Conservation (phyloP, 1,284 basidiomycete species). For the Sanghuangporus weigelae region DNA sequence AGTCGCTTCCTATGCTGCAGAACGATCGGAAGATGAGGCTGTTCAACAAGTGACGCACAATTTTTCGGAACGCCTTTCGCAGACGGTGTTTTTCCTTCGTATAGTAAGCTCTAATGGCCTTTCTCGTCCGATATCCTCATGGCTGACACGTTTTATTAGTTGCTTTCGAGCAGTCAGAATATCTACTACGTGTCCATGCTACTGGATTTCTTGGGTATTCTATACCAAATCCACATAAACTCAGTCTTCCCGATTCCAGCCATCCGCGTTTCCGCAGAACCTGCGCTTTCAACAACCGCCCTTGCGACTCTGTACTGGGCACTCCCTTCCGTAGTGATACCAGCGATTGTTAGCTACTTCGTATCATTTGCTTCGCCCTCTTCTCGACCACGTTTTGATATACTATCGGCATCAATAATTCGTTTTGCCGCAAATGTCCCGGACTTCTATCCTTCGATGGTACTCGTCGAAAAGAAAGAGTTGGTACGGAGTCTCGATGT, state of each 20-base stretch:
- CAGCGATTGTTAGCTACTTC: constrained; percentile 45
- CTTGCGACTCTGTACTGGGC: constrained; percentile 45
- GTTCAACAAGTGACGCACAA: constrained; percentile 1
- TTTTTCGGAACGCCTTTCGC: neutral
- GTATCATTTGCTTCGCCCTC: constrained; percentile 45
- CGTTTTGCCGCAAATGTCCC: constrained; percentile 51
- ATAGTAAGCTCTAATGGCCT: neutral
- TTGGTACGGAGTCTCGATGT: constrained; percentile 35
- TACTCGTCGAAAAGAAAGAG: constrained; percentile 26
- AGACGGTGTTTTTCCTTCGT: neutral
- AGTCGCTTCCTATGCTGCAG: constrained; percentile 1
- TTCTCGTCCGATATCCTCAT: neutral
- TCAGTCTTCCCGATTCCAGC: constrained; percentile 41
- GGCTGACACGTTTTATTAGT: neutral
- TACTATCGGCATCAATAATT: constrained; percentile 53
- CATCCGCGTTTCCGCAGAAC: constrained; percentile 34
- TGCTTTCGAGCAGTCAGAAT: constrained; percentile 16
- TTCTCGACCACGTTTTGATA: constrained; percentile 39
- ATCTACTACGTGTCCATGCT: constrained; percentile 14
- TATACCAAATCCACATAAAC: constrained; percentile 19
- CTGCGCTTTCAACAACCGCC: constrained; percentile 41
- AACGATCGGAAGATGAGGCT: constrained; percentile 11
- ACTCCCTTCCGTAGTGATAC: constrained; percentile 51
- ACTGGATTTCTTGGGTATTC: constrained; percentile 16
- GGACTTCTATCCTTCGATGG: constrained; percentile 37